These are phyloP conservation scores for Boletus insuetus DNA, from an alignment of 768 basidiomycete genomes.

Conservation along the genomic window DNA sequence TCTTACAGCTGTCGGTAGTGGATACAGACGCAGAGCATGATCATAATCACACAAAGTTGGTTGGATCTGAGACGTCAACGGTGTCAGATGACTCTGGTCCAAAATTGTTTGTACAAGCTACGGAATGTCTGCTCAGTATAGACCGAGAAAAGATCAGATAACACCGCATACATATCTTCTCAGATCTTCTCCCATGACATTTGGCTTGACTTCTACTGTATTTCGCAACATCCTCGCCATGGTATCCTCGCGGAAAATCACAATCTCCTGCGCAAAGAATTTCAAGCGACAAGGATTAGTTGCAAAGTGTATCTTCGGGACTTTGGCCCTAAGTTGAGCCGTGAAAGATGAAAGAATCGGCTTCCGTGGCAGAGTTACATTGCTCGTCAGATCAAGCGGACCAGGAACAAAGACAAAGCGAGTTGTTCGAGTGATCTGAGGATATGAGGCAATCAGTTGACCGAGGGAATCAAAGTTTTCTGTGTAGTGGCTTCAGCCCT, in stretches of 20 bases:
- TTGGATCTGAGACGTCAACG: conserved; percentile 79
- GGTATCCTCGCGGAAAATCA: conserved; percentile 87
- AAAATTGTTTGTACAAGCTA: conserved; percentile 95
- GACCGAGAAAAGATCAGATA: background rate
- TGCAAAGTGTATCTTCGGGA: conserved; percentile 81
- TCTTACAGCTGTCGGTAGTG: conserved; percentile 86
- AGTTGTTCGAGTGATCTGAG: conserved; percentile 68
- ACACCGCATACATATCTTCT: conserved; percentile 77
- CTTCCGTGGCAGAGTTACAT: conserved; percentile 76
- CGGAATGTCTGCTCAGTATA: background rate
- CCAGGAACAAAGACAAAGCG: conserved; percentile 96
- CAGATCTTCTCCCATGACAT: conserved; percentile 72
- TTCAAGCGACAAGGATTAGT: conserved; percentile 93
- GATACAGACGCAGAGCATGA: conserved; percentile 89
- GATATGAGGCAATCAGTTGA: conserved; percentile 80
- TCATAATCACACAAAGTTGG: conserved; percentile 89
- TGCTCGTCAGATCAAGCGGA: conserved; percentile 83
- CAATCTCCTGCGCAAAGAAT: conserved; percentile 95
- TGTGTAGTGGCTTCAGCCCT: conserved; percentile 30
- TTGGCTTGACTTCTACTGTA: conserved; percentile 82
- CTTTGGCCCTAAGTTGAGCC: conserved; percentile 60
- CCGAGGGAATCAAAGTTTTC: conserved; percentile 87
- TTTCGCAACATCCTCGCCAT: conserved; percentile 95
- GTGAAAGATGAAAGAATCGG: conserved; percentile 77
- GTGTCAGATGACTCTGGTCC: conserved; percentile 93